phyloP scores from a whole-genome alignment of 257 asterid genomes.

The Solanum chiquidenum region DNA sequence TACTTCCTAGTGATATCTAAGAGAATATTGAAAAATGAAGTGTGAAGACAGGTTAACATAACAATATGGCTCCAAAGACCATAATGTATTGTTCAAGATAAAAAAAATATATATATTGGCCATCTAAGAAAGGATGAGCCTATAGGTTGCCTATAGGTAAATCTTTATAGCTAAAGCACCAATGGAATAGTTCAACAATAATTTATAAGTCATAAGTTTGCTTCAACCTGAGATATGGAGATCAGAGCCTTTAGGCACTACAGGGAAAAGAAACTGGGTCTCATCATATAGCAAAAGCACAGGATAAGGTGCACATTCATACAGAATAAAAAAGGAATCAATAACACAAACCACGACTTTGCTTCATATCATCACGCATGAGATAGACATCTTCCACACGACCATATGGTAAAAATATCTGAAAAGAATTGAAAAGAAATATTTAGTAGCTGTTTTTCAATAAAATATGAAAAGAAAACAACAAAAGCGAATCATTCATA shows the following conservation, averaged over 20 bases:
- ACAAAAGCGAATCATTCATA: neutral
- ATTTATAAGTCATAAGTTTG: neutral
- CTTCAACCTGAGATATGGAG: neutral
- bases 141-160: neutral
- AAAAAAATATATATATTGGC: neutral
- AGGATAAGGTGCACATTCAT: neutral
- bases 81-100: neutral
- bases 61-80: neutral
- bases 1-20: neutral
- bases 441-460: neutral
- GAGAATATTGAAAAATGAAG: neutral
- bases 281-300: neutral
- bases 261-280: neutral
- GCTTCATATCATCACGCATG: constrained; percentile 97
- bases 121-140: neutral
- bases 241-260: neutral
- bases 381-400: constrained; percentile 94
- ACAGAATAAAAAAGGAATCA: constrained; percentile 1
- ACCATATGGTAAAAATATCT: constrained; percentile 84
- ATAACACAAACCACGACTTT: constrained; percentile 81
- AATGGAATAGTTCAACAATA: neutral
- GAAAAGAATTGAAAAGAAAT: constrained; percentile 14
- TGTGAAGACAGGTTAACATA: neutral
- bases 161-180: neutral
- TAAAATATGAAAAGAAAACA: neutral